Percentiles rank a stretch among this genome's conserved stretches.
Conservation (phyloP, 2,329 filamentous ascomycete genomes). For the Fusarium sp. region DNA sequence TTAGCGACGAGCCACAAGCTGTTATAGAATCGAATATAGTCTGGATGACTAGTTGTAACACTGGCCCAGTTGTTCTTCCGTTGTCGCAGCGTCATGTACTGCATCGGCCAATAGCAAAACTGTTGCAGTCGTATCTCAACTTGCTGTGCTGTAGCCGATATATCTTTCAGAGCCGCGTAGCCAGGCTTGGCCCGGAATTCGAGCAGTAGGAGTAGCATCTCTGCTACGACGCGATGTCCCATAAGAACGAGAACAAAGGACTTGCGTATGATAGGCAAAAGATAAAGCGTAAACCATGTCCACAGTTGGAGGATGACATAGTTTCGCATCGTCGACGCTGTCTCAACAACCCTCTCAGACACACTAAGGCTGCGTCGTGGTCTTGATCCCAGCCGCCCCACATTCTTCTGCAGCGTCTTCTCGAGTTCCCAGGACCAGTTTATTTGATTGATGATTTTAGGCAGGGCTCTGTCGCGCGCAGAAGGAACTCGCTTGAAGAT, state of each 20-base stretch:
- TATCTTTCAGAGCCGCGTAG: constrained; percentile 89
- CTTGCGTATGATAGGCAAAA: constrained; percentile 81
- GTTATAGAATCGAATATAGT: constrained; percentile 99
- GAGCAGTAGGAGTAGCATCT: constrained; percentile 81
- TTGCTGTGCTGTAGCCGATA: constrained; percentile 96
- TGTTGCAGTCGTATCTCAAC: constrained; percentile 97
- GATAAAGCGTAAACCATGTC: constrained; percentile 78
- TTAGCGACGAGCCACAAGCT: constrained; percentile 98
- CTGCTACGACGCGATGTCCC: constrained; percentile 82
- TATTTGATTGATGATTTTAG: constrained; percentile 89
- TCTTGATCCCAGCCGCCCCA: constrained; percentile 83
- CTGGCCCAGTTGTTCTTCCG: constrained; percentile 95
- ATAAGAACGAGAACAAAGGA: constrained; percentile 84
- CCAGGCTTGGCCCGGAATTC: constrained; percentile 87
- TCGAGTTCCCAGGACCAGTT: constrained; percentile 96
- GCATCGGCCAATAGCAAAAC: constrained; percentile 99
- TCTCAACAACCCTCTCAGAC: constrained; percentile 93
- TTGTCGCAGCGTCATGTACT: constrained; percentile 91
- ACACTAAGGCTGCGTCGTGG: constrained; percentile 90
- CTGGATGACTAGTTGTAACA: constrained; percentile 92
- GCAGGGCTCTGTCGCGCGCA: constrained; percentile 83
- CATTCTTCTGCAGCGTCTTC: constrained; percentile 87
- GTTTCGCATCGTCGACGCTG: constrained; percentile 87
- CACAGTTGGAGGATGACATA: constrained; percentile 77
- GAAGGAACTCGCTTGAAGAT: constrained; percentile 83